phyloP scores from a whole-genome alignment of 2,329 filamentous ascomycete species.

The Aspergillus intermedius region DNA sequence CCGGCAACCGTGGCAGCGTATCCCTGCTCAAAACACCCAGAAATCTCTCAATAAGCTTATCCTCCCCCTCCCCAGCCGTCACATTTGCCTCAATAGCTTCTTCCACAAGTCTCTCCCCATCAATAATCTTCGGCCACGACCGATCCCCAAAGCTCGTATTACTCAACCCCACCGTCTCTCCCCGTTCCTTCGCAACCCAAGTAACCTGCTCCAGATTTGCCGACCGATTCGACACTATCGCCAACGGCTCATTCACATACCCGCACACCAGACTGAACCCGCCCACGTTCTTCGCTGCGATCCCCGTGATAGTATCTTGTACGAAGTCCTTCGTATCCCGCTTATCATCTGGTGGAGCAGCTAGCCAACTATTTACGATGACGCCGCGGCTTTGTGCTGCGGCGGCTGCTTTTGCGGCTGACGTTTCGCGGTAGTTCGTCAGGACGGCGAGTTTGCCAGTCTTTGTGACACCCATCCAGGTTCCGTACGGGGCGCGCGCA shows the following conservation, averaged over 20 bases:
- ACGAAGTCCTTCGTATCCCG: constrained; percentile 45
- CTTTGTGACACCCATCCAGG: constrained; percentile 55
- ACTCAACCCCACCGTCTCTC: constrained; percentile 51
- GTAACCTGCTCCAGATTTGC: constrained; percentile 40
- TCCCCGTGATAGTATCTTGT: constrained; percentile 44
- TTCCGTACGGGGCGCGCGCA: constrained; percentile 50
- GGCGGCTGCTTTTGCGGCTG: constrained; percentile 32
- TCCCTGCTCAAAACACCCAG: constrained; percentile 48
- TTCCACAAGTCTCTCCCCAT: constrained; percentile 47
- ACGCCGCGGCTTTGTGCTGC: constrained; percentile 46
- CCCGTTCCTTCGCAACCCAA: constrained; percentile 40
- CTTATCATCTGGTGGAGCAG: constrained; percentile 30
- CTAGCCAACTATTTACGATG: constrained; percentile 52
- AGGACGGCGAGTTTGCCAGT: constrained; percentile 54
- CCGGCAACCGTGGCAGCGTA: constrained; percentile 45
- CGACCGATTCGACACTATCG: constrained; percentile 54
- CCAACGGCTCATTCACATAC: constrained; percentile 43
- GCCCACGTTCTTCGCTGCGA: constrained; percentile 48
- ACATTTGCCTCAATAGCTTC: constrained; percentile 42
- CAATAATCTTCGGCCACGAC: constrained; percentile 54
- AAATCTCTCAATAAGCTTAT: constrained; percentile 42
- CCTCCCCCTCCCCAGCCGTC: constrained; percentile 32
- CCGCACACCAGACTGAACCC: constrained; percentile 57
- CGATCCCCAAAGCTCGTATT: constrained; percentile 52
- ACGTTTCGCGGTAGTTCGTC: constrained; percentile 55